Evolutionary conservation across 1,284 basidiomycete species (phyloP).

Genomic region (Xanthoconium separans): DNA sequence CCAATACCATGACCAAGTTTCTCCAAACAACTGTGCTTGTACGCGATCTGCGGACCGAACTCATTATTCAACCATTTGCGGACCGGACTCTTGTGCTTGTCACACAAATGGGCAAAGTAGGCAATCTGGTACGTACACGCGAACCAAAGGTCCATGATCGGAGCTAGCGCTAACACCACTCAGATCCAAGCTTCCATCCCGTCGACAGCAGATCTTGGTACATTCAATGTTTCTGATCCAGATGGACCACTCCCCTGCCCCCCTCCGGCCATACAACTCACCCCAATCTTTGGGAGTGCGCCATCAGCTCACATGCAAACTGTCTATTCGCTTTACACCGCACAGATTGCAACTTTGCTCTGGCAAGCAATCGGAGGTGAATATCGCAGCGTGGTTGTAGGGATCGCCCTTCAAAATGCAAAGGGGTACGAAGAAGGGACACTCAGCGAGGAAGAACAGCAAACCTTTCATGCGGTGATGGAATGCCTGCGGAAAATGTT

Average conservation of each 20-base stretch:
- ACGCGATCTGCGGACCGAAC: constrained; percentile 63
- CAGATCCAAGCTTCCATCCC: constrained; percentile 82
- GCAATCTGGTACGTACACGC: constrained; percentile 62
- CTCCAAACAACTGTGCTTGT: constrained; percentile 46
- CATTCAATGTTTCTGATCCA: constrained; percentile 32
- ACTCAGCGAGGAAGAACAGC: constrained; percentile 48
- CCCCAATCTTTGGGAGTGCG: constrained; percentile 73
- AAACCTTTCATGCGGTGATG: constrained; percentile 69
- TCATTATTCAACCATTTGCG: constrained; percentile 74
- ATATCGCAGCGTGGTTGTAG: constrained; percentile 61
- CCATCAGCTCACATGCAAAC: constrained; percentile 63
- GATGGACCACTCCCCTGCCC: constrained; percentile 56
- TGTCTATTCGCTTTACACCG: constrained; percentile 78
- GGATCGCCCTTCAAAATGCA: constrained; percentile 57
- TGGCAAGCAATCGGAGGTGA: constrained; percentile 56
- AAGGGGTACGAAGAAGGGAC: constrained; percentile 35
- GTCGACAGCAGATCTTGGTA: constrained; percentile 53
- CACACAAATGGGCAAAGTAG: constrained; percentile 87
- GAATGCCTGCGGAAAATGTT: constrained; percentile 14
- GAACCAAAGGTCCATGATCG: not conserved
- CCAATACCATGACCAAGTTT: constrained; percentile 20
- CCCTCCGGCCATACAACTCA: constrained; percentile 71
- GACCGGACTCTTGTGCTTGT: constrained; percentile 81
- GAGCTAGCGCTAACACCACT: constrained; percentile 1
- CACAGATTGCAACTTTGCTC: constrained; percentile 83